Evolutionary conservation across 352 stramenopile genomes (phyloP).

Genomic region (Discostella stelligera): DNA sequence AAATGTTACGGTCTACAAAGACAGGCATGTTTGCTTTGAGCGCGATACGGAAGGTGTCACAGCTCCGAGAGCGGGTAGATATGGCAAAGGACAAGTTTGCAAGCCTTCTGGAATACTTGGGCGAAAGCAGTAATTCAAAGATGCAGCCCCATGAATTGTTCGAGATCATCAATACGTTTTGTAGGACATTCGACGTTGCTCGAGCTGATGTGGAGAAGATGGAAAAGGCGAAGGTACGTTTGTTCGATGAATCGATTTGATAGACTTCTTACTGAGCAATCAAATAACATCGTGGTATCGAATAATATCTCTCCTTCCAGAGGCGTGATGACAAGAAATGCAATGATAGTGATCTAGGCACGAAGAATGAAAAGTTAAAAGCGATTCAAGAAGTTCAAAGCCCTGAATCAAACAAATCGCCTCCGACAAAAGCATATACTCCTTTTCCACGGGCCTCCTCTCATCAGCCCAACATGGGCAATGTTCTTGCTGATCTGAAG

Average conservation of each 20-base stretch:
- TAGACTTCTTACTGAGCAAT: too few species aligned
- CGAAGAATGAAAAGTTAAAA: constrained; percentile 23
- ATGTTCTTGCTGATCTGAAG: constrained; percentile 39
- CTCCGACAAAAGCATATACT: constrained; percentile 10
- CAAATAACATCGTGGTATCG: not conserved
- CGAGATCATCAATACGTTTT: constrained; percentile 78
- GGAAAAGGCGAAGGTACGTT: constrained; percentile 66
- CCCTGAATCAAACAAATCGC: not conserved
- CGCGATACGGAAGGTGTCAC: constrained; percentile 78
- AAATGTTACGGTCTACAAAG: constrained; percentile 66
- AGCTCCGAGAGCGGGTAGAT: constrained; percentile 75
- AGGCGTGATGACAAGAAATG: constrained; percentile 47
- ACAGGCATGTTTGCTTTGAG: constrained; percentile 80
- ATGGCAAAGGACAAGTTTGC: constrained; percentile 71
- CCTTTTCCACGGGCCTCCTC: constrained; percentile 27
- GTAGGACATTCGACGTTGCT: constrained; percentile 72
- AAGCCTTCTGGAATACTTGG: constrained; percentile 82
- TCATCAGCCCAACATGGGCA: constrained; percentile 39
- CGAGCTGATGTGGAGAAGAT: constrained; percentile 63
- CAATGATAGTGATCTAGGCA: not conserved
- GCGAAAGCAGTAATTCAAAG: constrained; percentile 70
- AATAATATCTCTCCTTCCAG: constrained; percentile 8
- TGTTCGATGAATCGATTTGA: not conserved
- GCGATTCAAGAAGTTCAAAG: constrained; percentile 20
- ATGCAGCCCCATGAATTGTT: constrained; percentile 83